These are phyloP conservation scores for Trebouxia sp. DNA, from an alignment of 139 green algal species.

Conservation along the genomic window DNA sequence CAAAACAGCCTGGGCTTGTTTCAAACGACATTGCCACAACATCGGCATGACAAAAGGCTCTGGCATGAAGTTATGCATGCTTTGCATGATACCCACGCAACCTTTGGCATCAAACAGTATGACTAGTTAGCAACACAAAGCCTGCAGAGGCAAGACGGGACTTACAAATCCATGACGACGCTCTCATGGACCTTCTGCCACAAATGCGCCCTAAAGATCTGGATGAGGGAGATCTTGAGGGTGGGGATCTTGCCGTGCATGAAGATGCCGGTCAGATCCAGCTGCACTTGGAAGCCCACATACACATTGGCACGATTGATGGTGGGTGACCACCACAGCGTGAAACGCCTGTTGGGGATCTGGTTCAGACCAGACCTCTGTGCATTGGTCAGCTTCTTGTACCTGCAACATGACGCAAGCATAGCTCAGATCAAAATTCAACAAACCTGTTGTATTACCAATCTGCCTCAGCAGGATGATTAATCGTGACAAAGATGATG, in stretches of 20 bases:
- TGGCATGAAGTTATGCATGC: too few relatives aligned
- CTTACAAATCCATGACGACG: conserved; percentile 90
- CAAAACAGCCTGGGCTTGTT: too few relatives aligned
- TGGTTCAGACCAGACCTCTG: conserved; percentile 97
- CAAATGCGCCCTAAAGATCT: conserved; percentile 99
- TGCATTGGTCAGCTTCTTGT: conserved; percentile 99
- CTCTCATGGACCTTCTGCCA: conserved; percentile 99
- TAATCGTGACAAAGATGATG: neutral
- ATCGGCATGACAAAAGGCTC: too few relatives aligned
- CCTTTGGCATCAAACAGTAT: neutral
- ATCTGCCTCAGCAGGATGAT: too few relatives aligned
- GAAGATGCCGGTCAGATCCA: conserved; percentile 99
- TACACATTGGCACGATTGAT: conserved; percentile 99
- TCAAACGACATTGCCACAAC: neutral
- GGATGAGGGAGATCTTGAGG: conserved; percentile 99
- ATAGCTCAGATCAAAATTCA: neutral
- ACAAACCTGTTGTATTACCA: too few relatives aligned
- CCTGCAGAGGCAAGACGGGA: neutral
- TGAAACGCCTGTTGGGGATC: conserved; percentile 99
- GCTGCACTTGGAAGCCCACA: conserved; percentile 98
- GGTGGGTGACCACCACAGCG: conserved; percentile 98
- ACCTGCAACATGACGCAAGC: conserved; percentile 57
- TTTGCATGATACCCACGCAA: neutral
- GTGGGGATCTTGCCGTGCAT: conserved; percentile 99
- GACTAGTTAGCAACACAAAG: neutral